These are phyloP conservation scores for Thalassiosira mediterranea DNA, from an alignment of 352 stramenopile species.

Conservation along the genomic window DNA sequence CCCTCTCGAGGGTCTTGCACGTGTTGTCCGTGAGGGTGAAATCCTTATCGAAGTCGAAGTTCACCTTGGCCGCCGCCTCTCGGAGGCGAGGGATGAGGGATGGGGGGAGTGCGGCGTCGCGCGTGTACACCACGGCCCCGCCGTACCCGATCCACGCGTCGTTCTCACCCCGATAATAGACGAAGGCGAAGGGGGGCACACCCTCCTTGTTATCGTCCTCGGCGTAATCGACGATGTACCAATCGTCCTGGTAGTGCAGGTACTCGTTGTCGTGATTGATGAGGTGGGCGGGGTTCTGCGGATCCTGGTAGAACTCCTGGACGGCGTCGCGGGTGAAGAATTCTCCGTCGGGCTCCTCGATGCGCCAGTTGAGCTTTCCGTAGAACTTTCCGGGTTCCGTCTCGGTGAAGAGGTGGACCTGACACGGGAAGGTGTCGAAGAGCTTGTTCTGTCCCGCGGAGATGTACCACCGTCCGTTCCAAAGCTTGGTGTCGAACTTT, in stretches of 20 bases:
- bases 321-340: slow-evolving; percentile 87
- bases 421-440: slow-evolving; percentile 88
- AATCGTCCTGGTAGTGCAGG: slow-evolving; percentile 89
- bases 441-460: slow-evolving; percentile 85
- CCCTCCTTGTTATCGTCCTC: slow-evolving; percentile 73
- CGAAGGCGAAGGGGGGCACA: slow-evolving; percentile 84
- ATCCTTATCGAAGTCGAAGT: slow-evolving; percentile 84
- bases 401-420: slow-evolving; percentile 89
- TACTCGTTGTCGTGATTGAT: slow-evolving; percentile 91
- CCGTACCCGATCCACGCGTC: slow-evolving; percentile 89
- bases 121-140: slow-evolving; percentile 86
- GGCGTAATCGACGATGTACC: slow-evolving; percentile 88
- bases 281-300: slow-evolving; percentile 80
- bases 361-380: slow-evolving; percentile 87
- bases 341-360: slow-evolving; percentile 87
- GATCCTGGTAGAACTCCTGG: slow-evolving; percentile 87
- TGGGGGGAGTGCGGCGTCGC: slow-evolving; percentile 67
- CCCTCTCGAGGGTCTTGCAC: slow-evolving; percentile 75
- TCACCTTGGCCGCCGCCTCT: slow-evolving; percentile 81
- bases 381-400: slow-evolving; percentile 82
- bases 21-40: slow-evolving; percentile 85
- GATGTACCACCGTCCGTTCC: slow-evolving; percentile 87
- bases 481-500: slow-evolving; percentile 84
- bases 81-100: slow-evolving; percentile 71
- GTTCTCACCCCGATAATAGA: slow-evolving; percentile 88